phyloP scores from a whole-genome alignment of 352 stramenopile species.

The Phytopythium helicoides region DNA sequence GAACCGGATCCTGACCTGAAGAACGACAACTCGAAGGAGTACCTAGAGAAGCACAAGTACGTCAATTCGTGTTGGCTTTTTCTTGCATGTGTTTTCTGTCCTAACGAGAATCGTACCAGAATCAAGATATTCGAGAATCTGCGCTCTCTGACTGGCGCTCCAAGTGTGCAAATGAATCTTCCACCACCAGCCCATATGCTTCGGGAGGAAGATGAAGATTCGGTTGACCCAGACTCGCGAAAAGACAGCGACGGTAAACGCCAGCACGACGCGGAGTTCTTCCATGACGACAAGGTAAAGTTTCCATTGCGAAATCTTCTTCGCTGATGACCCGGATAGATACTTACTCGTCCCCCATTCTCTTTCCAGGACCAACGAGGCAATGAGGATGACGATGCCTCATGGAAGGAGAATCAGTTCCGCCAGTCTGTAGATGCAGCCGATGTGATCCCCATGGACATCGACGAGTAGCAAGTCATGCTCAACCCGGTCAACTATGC shows the following conservation, averaged over 20 bases:
- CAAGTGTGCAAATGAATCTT: conserved; percentile 80
- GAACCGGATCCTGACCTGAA: conserved; percentile 75
- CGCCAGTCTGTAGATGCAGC: conserved; percentile 37
- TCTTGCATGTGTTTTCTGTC: too few relatives aligned
- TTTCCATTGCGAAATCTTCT: too few relatives aligned
- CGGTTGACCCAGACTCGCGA: conserved; percentile 58
- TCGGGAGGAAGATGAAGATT: conserved; percentile 80
- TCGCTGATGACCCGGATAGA: too few relatives aligned
- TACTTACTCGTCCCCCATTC: too few relatives aligned
- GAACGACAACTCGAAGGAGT: conserved; percentile 83
- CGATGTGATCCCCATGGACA: conserved; percentile 68
- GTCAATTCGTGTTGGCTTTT: conserved; percentile 6
- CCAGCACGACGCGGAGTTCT: conserved; percentile 82
- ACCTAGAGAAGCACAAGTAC: conserved; percentile 86
- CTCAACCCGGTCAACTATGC: too few relatives aligned
- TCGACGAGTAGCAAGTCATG: conserved; percentile 33
- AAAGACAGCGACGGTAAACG: conserved; percentile 69
- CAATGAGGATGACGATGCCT: conserved; percentile 35
- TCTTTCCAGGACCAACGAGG: conserved; percentile 44
- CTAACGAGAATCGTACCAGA: too few relatives aligned
- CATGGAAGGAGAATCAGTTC: conserved; percentile 12
- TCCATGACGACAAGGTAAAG: conserved; percentile 69
- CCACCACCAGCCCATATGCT: conserved; percentile 66
- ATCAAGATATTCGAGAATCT: conserved; percentile 87
- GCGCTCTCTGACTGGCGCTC: conserved; percentile 60